Conservation (phyloP, 768 basidiomycete species). For the Artomyces pyxidatus region DNA sequence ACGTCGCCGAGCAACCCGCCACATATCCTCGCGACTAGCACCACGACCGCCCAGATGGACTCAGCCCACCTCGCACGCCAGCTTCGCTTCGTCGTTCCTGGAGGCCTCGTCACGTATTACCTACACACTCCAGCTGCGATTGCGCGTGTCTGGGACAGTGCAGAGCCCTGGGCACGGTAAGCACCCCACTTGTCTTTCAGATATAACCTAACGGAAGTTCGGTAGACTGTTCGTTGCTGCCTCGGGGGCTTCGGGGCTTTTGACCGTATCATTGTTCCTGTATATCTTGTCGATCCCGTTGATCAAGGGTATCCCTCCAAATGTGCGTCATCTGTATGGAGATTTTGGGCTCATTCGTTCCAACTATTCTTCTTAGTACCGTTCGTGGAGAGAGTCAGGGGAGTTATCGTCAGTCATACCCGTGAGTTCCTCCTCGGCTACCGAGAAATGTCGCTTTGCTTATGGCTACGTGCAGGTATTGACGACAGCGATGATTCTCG, state of each 20-base stretch:
- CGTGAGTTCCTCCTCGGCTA: slow-evolving; percentile 17
- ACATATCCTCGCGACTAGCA: not conserved
- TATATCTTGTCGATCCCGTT: slow-evolving; percentile 65
- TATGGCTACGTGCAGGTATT: slow-evolving; percentile 28
- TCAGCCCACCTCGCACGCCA: slow-evolving; percentile 49
- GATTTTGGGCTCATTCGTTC: not conserved
- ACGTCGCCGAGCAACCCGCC: not conserved
- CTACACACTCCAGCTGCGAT: slow-evolving; percentile 49
- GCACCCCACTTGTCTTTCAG: not conserved
- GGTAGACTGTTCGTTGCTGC: slow-evolving; percentile 44
- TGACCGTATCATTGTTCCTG: slow-evolving; percentile 64
- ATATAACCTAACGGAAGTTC: not conserved
- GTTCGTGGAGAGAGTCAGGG: slow-evolving; percentile 65
- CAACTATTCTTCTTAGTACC: slow-evolving; percentile 40
- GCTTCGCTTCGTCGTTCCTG: slow-evolving; percentile 73
- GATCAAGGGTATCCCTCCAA: slow-evolving; percentile 57
- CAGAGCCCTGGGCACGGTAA: slow-evolving; percentile 48
- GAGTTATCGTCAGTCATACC: slow-evolving; percentile 63
- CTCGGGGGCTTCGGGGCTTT: slow-evolving; percentile 44
- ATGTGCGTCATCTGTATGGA: slow-evolving; percentile 38
- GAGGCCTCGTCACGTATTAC: slow-evolving; percentile 52
- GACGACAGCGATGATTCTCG: slow-evolving; percentile 60
- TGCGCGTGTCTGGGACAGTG: slow-evolving; percentile 32
- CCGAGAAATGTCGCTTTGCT: not conserved
- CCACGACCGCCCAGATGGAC: slow-evolving; percentile 2